Conservation (phyloP, 495 filamentous ascomycete species). For the Xylaria castorea region DNA sequence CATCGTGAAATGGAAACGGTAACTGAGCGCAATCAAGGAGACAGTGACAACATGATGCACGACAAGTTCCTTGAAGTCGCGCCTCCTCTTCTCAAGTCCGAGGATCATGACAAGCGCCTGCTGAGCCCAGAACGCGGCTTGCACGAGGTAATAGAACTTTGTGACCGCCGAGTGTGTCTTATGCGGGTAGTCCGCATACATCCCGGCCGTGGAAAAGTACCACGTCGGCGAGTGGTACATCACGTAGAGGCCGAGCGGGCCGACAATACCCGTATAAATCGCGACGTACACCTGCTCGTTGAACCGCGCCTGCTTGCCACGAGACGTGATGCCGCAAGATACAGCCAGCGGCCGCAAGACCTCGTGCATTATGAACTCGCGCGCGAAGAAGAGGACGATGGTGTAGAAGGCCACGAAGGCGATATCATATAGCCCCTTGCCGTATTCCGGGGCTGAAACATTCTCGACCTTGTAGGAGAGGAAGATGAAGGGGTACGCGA, state of each 20-base stretch:
- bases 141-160: slow-evolving; percentile 95
- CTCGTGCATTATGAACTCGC: slow-evolving; percentile 96
- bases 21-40: slow-evolving; percentile 81
- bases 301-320: slow-evolving; percentile 84
- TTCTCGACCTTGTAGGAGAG: slow-evolving; percentile 78
- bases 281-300: slow-evolving; percentile 97
- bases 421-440: slow-evolving; percentile 83
- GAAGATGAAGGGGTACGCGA: slow-evolving; percentile 83
- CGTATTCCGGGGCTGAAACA: slow-evolving; percentile 70
- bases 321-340: slow-evolving; percentile 69
- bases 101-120: slow-evolving; percentile 90
- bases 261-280: slow-evolving; percentile 84
- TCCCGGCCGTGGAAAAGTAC: slow-evolving; percentile 91
- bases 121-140: slow-evolving; percentile 95
- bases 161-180: slow-evolving; percentile 77
- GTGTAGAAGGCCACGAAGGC: slow-evolving; percentile 91
- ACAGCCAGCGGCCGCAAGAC: slow-evolving; percentile 78
- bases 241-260: slow-evolving; percentile 85
- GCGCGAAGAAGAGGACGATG: slow-evolving; percentile 86
- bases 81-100: slow-evolving; percentile 89
- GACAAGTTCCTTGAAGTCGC: slow-evolving; percentile 94
- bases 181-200: slow-evolving; percentile 93
- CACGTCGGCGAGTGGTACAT: slow-evolving; percentile 89
- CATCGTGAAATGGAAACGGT: slow-evolving; percentile 96
- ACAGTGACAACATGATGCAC: slow-evolving; percentile 91